Conservation (phyloP, 2,329 filamentous ascomycete genomes). For the Pezicula rhizophila region DNA sequence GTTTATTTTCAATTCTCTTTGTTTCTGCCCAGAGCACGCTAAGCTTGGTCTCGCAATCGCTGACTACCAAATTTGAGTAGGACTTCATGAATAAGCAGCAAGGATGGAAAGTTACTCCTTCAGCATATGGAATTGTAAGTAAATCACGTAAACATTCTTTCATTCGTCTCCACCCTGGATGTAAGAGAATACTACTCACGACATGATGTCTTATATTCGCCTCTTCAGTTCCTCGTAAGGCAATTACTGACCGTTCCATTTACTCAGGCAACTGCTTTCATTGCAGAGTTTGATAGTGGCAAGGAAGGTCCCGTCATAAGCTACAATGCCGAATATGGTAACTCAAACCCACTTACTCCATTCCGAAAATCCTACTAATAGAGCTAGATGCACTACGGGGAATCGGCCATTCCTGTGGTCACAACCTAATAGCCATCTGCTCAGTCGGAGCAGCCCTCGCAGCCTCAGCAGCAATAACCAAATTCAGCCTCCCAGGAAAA, state of each 20-base stretch:
- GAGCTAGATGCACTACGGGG: constrained; percentile 31
- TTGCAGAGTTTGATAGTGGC: constrained; percentile 41
- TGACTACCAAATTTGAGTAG: too few relatives aligned
- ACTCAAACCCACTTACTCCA: neutral
- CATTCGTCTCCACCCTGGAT: too few relatives aligned
- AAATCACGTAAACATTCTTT: too few relatives aligned
- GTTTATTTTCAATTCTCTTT: too few relatives aligned
- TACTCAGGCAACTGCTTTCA: constrained; percentile 38
- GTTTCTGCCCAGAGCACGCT: too few relatives aligned
- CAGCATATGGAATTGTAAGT: constrained; percentile 39
- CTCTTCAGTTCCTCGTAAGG: constrained; percentile 3
- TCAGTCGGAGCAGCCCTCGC: constrained; percentile 33
- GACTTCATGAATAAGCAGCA: constrained; percentile 36
- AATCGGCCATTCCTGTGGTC: constrained; percentile 38
- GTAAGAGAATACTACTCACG: too few relatives aligned
- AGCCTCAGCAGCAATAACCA: constrained; percentile 4
- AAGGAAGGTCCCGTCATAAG: constrained; percentile 37
- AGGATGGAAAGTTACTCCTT: constrained; percentile 45
- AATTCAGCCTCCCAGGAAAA: constrained; percentile 5
- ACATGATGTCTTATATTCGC: too few relatives aligned
- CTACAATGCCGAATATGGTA: constrained; percentile 30
- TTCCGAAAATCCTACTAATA: constrained; percentile 1
- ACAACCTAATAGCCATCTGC: constrained; percentile 37
- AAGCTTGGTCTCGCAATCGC: too few relatives aligned
- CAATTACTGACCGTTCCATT: too few relatives aligned